Evolutionary conservation across 176 grass and related monocot genomes (phyloP), one percentile per base, ranked within the genome.

Genomic region (Coix lacrymajobi): DNA sequence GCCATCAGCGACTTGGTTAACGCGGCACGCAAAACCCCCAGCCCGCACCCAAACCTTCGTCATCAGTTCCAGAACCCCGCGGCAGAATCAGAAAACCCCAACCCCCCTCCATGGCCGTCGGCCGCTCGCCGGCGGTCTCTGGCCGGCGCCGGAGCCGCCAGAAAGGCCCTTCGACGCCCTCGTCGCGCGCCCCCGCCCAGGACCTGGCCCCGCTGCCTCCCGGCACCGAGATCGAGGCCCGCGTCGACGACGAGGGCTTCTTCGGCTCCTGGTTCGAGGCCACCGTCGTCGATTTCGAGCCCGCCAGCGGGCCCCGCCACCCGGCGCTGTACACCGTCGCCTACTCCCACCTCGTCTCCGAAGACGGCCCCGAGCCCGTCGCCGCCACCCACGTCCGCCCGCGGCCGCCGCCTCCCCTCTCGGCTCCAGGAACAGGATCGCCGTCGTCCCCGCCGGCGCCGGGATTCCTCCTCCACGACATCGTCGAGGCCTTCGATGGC

Each of bases 221-320:
- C 8, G 78, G 81, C 22, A 52, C 66, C 8, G 30, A 77, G 49
- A 83, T 93, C 34, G 92, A 90, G 88, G 91, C 88, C 43, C 85
- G 88, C 25, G 29, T 87, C 79, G 75, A 93, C 26, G 88, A 85
- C 8, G 88, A 90, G 3, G 88, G 91, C 25, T 90, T 83, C 78
- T 79, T 85, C 67, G 91, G 88, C 62, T 77, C 79, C 19, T 93
- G 88, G 88, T 93, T 83, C 82, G 85, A 88, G 85, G 88, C 88
- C 79, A 64, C 14, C 44, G 63, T 93, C 44, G 56, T 52, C 15
- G 36, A 34, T 11, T 88, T 66, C 81, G 2, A 15, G 60, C 75
- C 71, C 29, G 44, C 41, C 7, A 54, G 48, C 8, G 48, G 77
- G 4, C 52, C 32, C 29, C 10, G 78, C 4, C 2, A 0, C 22